Base-by-base conservation (phyloP, 192 early-diverging fungal species). In the Entomortierella beljakovae region DNA sequence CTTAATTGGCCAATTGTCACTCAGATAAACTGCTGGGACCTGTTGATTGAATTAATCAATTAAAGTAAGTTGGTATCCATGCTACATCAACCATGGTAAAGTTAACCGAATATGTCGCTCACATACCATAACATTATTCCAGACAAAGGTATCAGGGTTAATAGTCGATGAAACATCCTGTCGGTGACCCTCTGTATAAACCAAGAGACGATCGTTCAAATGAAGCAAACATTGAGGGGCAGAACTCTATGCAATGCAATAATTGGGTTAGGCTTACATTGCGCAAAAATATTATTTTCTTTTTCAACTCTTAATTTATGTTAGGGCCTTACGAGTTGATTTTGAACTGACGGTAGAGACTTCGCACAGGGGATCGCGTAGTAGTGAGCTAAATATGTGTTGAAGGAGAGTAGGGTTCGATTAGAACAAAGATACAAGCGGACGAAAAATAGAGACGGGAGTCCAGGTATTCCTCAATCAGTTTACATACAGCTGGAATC, bases 1-100 rank as follows among this genome's bases (percentile, higher is more conserved):
- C 62, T 85, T 82, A 34, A 95, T 92, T 11, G 94, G 94, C 94
- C 94, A 95, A 63, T 94, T 92, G 43, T 88, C 86, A 13, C 89
- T 86, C 38, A 95, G 83, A 64, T 95, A 95, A 64, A 91, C 89
- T 13, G 76, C 70, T 1, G 93, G 93, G 43, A 92, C 84, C 83
- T 92, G 80, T 15, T 61, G 18, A 16, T 34, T 57, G 26, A 23
- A 33, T 59, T 22, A 43, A 8, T 31, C 29, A 28, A 20, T 4
- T 38, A 7, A 59, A 3, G 32, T n/a, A 15, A 29, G 34, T 48
- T 46, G 16, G 5, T 20, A 28, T 4, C 11, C 34, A 8, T 18
- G 8, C 23, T 4, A 11, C 5, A 33, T 31, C 6, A 20, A 3
- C 49, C n/a, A 51, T 25, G 6, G 16, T 33, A 26, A 33, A 1